Conservation (phyloP, 495 filamentous ascomycete species). For the Evansstolkia leycettana region DNA sequence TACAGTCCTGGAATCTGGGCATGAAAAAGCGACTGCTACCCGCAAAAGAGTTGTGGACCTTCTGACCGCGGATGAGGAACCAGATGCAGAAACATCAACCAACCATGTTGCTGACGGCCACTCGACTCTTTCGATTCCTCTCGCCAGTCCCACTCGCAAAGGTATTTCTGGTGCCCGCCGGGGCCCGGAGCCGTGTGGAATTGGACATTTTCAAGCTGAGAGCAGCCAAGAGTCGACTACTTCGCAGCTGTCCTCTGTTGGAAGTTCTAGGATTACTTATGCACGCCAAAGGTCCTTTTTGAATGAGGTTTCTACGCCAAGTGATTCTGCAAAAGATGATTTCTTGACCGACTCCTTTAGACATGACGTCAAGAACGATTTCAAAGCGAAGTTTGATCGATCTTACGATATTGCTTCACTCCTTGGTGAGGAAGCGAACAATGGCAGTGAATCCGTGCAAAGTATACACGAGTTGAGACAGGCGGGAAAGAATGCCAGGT, state of each 20-base stretch:
- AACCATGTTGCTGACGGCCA: not conserved
- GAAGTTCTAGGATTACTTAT: conserved; percentile 44
- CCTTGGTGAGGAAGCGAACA: conserved; percentile 38
- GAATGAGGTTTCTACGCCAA: conserved; percentile 24
- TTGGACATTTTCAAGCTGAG: not conserved
- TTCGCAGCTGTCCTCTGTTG: conserved; percentile 11
- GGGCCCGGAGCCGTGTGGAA: not conserved
- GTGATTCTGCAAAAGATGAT: conserved; percentile 1
- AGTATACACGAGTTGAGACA: conserved; percentile 86
- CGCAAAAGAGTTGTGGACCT: conserved; percentile 28
- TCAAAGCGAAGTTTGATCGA: not conserved
- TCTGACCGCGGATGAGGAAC: conserved; percentile 7
- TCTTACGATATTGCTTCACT: not conserved
- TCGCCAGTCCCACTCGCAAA: not conserved
- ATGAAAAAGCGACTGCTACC: conserved; percentile 6
- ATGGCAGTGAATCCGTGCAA: conserved; percentile 48
- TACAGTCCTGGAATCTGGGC: too few species aligned
- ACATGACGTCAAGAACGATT: not conserved
- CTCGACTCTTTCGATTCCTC: not conserved
- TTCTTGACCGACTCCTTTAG: not conserved
- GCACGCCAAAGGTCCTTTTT: conserved; percentile 50
- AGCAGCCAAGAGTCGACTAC: conserved; percentile 7
- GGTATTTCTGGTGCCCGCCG: not conserved
- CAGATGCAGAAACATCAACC: conserved; percentile 1
- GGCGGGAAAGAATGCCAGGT: conserved; percentile 72